These are phyloP conservation scores for Wilcoxina mikolae DNA, from an alignment of 495 filamentous ascomycete genomes.

Conservation along the genomic window DNA sequence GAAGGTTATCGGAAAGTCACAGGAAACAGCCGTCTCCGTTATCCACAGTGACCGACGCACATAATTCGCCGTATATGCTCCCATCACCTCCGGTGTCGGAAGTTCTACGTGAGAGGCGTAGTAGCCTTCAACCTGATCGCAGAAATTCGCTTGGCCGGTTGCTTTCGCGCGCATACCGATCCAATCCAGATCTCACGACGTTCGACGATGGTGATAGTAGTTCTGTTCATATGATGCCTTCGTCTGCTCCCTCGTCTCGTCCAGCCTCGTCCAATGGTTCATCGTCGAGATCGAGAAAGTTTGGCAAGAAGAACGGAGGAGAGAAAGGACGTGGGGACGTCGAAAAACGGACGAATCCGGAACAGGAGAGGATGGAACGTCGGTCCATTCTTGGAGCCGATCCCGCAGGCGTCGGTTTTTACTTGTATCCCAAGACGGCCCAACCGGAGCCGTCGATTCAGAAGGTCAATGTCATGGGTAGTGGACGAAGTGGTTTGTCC, in stretches of 20 bases:
- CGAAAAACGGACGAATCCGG: slow-evolving; percentile 12
- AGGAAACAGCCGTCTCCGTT: slow-evolving; percentile 22
- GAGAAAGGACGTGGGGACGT: slow-evolving; percentile 3
- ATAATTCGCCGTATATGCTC: slow-evolving; percentile 6
- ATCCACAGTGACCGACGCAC: slow-evolving; percentile 22
- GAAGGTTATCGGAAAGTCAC: slow-evolving; percentile 13
- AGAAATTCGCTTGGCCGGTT: slow-evolving; percentile 15
- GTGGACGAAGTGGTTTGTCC: slow-evolving; percentile 10
- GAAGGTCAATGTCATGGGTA: slow-evolving; percentile 9
- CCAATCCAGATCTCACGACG: slow-evolving; percentile 19
- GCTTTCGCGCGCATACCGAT: slow-evolving; percentile 19
- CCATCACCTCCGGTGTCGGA: slow-evolving; percentile 8
- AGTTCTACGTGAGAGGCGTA: slow-evolving; percentile 8
- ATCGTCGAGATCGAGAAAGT: slow-evolving; percentile 10
- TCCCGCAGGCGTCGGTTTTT: slow-evolving; percentile 23
- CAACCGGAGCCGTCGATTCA: neutral
- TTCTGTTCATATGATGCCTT: slow-evolving; percentile 17
- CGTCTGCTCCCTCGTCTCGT: slow-evolving; percentile 6
- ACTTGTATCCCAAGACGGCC: slow-evolving; percentile 20
- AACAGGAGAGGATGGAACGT: slow-evolving; percentile 25
- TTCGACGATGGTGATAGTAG: slow-evolving; percentile 12
- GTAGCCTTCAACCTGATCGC: slow-evolving; percentile 8
- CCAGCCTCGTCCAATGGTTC: slow-evolving; percentile 8
- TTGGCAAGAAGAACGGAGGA: neutral
- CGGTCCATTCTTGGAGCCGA: slow-evolving; percentile 24